Conservation (phyloP, 2,329 filamentous ascomycete genomes). For the Gremmenia infestans region DNA sequence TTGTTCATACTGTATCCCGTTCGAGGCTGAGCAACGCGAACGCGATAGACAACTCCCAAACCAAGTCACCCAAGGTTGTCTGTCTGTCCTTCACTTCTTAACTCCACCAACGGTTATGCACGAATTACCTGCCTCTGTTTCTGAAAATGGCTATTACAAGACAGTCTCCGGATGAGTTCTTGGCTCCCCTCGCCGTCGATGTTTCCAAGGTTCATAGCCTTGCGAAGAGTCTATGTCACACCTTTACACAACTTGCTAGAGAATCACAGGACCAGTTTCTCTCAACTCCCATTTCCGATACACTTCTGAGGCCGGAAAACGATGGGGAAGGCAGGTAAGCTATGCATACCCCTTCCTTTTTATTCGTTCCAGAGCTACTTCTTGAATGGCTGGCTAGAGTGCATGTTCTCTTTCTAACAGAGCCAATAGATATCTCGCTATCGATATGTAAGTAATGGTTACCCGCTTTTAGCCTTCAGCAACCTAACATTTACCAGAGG, state of each 20-base stretch:
- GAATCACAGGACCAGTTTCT: conserved; percentile 53
- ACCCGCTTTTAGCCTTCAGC: neutral
- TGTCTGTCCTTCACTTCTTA: neutral
- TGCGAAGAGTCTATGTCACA: conserved; percentile 42
- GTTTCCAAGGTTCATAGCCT: conserved; percentile 41
- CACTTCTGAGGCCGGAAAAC: conserved; percentile 46
- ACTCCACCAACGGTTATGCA: neutral
- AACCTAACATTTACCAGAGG: conserved; percentile 44
- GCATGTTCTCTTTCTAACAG: conserved; percentile 10
- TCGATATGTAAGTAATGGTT: conserved; percentile 54
- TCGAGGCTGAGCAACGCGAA: no score
- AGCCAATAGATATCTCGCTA: conserved; percentile 50
- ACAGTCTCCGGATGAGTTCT: conserved; percentile 37
- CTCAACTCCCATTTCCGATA: conserved; percentile 56
- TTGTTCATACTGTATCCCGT: no score
- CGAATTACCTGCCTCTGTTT: neutral
- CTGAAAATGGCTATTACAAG: conserved; percentile 15
- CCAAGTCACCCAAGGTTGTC: neutral
- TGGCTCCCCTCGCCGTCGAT: conserved; percentile 48
- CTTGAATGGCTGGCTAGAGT: neutral
- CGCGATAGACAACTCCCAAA: no score
- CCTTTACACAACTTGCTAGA: conserved; percentile 47
- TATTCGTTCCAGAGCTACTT: conserved; percentile 4
- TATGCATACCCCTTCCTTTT: neutral
- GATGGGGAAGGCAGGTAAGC: conserved; percentile 45